Base-by-base conservation (phyloP, 192 early-diverging fungal genomes). In the Coemansia sp. region DNA sequence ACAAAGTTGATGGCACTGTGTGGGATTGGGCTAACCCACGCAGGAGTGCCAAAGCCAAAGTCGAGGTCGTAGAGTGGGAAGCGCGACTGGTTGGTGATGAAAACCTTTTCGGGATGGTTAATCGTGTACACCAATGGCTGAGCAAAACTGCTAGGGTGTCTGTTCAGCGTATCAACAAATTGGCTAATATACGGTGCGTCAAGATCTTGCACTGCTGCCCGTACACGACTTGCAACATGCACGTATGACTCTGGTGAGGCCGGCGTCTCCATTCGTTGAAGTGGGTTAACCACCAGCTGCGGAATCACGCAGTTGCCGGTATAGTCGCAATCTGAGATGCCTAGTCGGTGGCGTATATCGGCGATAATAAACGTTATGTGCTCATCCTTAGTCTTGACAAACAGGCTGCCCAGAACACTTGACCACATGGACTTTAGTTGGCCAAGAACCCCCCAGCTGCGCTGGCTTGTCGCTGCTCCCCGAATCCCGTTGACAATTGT, bases 81-180 rank as follows among this genome's bases (percentile, higher is more conserved):
- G 14, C 72, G 66, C 9, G 66, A 59, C 56, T 68, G 72, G 24
- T 67, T 74, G 3, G 72, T 60, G 45, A 46, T 21, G 5, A 74
- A 16, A 6, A 74, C 26, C 28, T 51, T 63, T 14, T 57, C 39
- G 0, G 43, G 56, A 5, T 35, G 57, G 1, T 6, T 51, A 10
- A 74, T 60, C n/a, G 31, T 39, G 34, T 74, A 50, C 1, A 57
- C 66, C 37, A 68, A 39, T 18, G 40, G 21, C 35, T 59, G 43
- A 20, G 43, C 62, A 39, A 55, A 68, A 18, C 31, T 36, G 7
- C 60, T 50, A 11, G 55, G 26, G 33, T 7, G n/a, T 3, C 40
- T 63, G 46, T 64, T 53, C 5, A 39, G 14, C 0, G 59, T 16
- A 11, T 42, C 33, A 21, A 59, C 2, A 23, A 56, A 24, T 24